Conservation (phyloP, 2,329 filamentous ascomycete genomes). For the Microsporum audouinii region DNA sequence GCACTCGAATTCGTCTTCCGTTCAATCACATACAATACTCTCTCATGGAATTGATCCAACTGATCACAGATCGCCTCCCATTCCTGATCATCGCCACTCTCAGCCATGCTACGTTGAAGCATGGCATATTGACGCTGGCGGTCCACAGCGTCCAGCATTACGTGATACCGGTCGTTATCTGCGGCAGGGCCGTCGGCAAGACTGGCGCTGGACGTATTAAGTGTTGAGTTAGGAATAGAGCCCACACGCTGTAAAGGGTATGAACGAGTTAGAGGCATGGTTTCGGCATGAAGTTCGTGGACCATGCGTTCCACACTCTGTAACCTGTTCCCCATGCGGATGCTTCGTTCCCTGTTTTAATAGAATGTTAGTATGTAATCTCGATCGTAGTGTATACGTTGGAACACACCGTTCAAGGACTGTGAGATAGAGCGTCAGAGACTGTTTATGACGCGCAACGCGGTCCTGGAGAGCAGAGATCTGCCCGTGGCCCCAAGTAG, state of each 20-base stretch:
- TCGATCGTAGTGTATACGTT: neutral
- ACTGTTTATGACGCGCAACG: constrained; percentile 12
- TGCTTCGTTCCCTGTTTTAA: neutral
- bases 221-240: neutral
- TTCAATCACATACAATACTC: constrained; percentile 11
- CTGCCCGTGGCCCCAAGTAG: constrained; percentile 9
- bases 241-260: neutral
- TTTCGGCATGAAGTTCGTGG: neutral
- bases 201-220: neutral
- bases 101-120: constrained; percentile 6
- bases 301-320: neutral
- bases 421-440: constrained; percentile 12
- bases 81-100: constrained; percentile 9
- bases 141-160: constrained; percentile 9
- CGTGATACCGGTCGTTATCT: constrained; percentile 10
- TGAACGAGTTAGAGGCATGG: neutral
- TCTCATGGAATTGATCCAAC: constrained; percentile 10
- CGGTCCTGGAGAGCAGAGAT: constrained; percentile 10
- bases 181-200: neutral
- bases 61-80: constrained; percentile 13
- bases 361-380: neutral
- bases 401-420: constrained; percentile 12
- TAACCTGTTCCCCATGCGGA: neutral
- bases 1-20: constrained; percentile 9
- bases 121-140: constrained; percentile 11